Base-by-base conservation (phyloP, 2,329 filamentous ascomycete genomes). In the Ceratocystis variospora region DNA sequence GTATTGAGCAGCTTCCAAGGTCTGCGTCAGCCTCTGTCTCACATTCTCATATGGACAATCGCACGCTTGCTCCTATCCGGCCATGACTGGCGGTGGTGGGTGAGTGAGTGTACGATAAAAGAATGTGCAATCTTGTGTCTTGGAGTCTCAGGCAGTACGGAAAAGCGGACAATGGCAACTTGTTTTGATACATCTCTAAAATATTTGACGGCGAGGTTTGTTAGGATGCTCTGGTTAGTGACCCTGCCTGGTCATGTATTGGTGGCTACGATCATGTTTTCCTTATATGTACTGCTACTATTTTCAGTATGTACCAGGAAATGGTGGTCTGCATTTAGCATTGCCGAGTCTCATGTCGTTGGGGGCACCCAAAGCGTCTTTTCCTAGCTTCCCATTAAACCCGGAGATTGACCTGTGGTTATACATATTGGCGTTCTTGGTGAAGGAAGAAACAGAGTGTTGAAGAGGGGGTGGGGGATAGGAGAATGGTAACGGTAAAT, bases 1-100 rank as follows among this genome's bases (percentile, higher is more conserved):
- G 78, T 67, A 68, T 72, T 70, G 76, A 80, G 63, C 74, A 77
- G 67, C 75, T 79, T 66, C 57, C 67, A 37, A 63, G 61, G 46
- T 63, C 61, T 31, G 33, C 41, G 3, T 63, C 61, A n/a, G 61
- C 61, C 25, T 63, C 61, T 12, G 44, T 63, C 17, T 33, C 61
- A 2, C 61, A 63, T 19, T 7, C 61, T 5, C 61, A 63, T 6
- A 33, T 63, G 44, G 61, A 63, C 19, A 63, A 45, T 25, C 62
- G 62, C 31, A 64, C 50, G 17, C 62, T 64, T 63, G 61, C 61
- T n/a, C 61, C 61, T 41, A 63, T 63, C 17, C 41, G 61, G 44
- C 61, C 61, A 50, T 63, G 46, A 48, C 55, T 31, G 17, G 28
- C n/a, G 17, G 17, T 37, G 55, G 28, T n/a, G 37, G 37, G 37